Base-by-base conservation (phyloP, 495 filamentous ascomycete genomes). In the Lineolata rhizophorae region DNA sequence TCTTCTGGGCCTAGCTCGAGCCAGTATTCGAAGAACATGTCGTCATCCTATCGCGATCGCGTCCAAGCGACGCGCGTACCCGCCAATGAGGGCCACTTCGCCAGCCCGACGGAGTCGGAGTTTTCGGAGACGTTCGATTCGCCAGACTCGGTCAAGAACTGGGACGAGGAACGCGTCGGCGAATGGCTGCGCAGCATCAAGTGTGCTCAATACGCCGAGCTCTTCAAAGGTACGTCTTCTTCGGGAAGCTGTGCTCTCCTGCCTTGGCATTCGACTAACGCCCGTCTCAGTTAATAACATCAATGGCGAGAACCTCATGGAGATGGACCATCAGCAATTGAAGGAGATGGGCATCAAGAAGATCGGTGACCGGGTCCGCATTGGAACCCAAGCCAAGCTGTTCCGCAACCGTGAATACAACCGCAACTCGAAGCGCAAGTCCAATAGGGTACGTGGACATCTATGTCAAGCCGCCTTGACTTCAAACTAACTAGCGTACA, bases 291-390 rank as follows among this genome's bases (percentile, higher is more conserved):
- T 68, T 36, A 92, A 99, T 46, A 77, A 94, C 47, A 91, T 99
- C 57, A 95, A 82, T 46, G 87, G 87, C 33, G 82, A 90, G 51
- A 93, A 90, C 45, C 60, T 99, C 26, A 64, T 99, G 35, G 87
- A 99, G 53, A 85, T 92, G 53, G 87, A 99, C 49, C 90, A 94
- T 57, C 72, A 76, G 32, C 80, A 87, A 29, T 64, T 99, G 35
- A 90, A 95, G 53, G 87, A 99, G 46, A 84, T 99, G 68, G 87
- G 87, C 17, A 81, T 99, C 39, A 91, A 94, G 41, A 99, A 93
- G 53, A 76, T 99, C 34, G 87, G 87, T 30, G 90, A 99, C 53
- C 70, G 90, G 21, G 82, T 99, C n/a, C 74, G 87, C 38, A 75
- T 99, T 81, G 51, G 67, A 77, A 45, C 79, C 68, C 40, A 93